Evolutionary conservation across 2,329 filamentous ascomycete genomes (phyloP), one percentile per base, ranked within the genome.

Genomic region (Paracorniculantispora psalliotae): DNA sequence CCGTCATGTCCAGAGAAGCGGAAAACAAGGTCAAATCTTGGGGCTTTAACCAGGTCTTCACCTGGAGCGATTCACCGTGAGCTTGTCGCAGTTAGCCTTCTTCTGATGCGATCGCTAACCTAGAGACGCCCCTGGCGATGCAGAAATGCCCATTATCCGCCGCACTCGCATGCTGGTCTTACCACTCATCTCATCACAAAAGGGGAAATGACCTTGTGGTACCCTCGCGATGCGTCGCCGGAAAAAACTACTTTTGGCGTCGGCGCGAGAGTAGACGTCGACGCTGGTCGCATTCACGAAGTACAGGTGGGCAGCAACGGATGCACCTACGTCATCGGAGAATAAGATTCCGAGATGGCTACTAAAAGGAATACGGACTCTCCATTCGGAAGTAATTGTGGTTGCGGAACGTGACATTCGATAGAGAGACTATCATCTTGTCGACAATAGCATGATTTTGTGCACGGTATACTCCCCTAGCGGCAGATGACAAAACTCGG

Each of bases 1-100:
- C 15, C 30, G 43, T 3, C 17, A 73, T 72, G 71, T 64, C 60
- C 26, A 66, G 61, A 25, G 61, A 67, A 39, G 65, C 67, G 39
- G 87, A 91, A 69, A 73, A 75, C 52, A 75, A 88, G 67, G 87
- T 91, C 26, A 78, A 78, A 37, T 83, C 81, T 1, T 90, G 88
- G 87, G 88, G 88, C 1, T 91, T 90, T 68, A 64, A 70, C 2
- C 78, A 85, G 52, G 86, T 89, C 67, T 89, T 89, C 63, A 90
- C 86, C 2, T 91, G 88, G 87, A 85, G 81, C 8, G 88, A 91
- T 71, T 74, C 77, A 23, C 83, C 86, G 87, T 90, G 79, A 69
- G 84, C 80, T 7, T 10, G 6, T 2, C 30, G 15, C n/a, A 23
- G 28, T 41, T 26, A 25, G n/a, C 26, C 61, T 25, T 21, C 35